Evolutionary conservation across 1,284 basidiomycete genomes (phyloP).

Genomic region (Irpex lacteus): DNA sequence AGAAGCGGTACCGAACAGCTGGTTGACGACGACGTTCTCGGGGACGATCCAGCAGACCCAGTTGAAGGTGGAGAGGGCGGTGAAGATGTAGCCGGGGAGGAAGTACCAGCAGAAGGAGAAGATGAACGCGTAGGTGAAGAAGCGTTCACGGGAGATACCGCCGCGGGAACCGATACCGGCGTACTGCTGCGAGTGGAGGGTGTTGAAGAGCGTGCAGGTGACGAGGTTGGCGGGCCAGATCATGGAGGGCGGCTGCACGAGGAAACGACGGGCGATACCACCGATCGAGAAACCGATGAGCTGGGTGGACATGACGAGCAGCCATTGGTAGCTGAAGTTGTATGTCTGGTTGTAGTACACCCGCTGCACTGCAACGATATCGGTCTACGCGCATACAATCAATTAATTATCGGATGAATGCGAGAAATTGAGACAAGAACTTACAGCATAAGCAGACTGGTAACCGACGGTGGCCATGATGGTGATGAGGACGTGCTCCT

Average conservation of each 20-base stretch:
- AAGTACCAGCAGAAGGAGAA: slow-evolving; percentile 46
- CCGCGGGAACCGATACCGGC: slow-evolving; percentile 44
- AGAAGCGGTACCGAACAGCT: slow-evolving; percentile 40
- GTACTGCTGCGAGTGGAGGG: slow-evolving; percentile 52
- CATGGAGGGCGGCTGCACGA: slow-evolving; percentile 79
- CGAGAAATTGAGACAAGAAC: too few relatives aligned
- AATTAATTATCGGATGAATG: not conserved
- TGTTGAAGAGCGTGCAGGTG: slow-evolving; percentile 56
- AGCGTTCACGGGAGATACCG: slow-evolving; percentile 48
- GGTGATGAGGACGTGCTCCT: slow-evolving; percentile 66
- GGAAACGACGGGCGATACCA: slow-evolving; percentile 57
- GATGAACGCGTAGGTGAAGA: slow-evolving; percentile 44
- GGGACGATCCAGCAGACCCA: slow-evolving; percentile 62
- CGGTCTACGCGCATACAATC: too few relatives aligned
- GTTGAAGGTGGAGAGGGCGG: slow-evolving; percentile 48
- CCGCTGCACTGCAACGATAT: slow-evolving; percentile 59
- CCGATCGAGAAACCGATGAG: slow-evolving; percentile 71
- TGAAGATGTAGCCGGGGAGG: slow-evolving; percentile 50
- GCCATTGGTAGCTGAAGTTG: slow-evolving; percentile 46
- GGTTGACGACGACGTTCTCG: slow-evolving; percentile 35
- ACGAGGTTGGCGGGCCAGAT: slow-evolving; percentile 76
- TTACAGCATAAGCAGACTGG: slow-evolving; percentile 55
- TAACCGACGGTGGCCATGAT: slow-evolving; percentile 79
- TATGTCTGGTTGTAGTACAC: slow-evolving; percentile 50
- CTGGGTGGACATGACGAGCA: slow-evolving; percentile 62